Evolutionary conservation across 2,329 filamentous ascomycete species (phyloP), one percentile per base, ranked within the genome.

Genomic region (Fusarium ambrosium): DNA sequence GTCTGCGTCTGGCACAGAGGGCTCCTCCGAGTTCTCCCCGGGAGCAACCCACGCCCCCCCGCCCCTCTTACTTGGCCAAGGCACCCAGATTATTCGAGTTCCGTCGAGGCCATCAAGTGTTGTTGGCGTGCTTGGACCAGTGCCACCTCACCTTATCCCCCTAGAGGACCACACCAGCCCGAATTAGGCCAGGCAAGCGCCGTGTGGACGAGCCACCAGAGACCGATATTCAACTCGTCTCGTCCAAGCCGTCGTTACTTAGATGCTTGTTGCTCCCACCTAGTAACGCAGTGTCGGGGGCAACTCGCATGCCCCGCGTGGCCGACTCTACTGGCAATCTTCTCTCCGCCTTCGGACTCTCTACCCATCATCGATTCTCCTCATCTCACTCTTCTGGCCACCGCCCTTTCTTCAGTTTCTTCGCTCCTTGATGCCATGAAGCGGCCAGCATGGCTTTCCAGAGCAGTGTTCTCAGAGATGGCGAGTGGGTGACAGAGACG

Each of bases 401-500:
- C 37, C 36, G 45, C 18, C 62, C 32, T 58, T 56, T 55, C 34
- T 45, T 51, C 20, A 61, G 24, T 27, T 11, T 27, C 43, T 45
- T 36, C 34, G 59, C 48, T 65, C 6, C 48, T 67, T 70, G 58
- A 68, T 81, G 74, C 59, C 75, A 79, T 77, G 77, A 72, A 61
- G 41, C 63, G 56, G 68, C 56, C 65, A 80, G 14, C 43, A 85
- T 85, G 84, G 82, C 87, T 64, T 86, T 91, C 68, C 88, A 91
- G 77, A 88, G 87, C 39, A 89, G 86, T 71, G 84, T 90, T 70
- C 79, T 90, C 27, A 84, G 87, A 70, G 83, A 89, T 76, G 89
- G 89, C 70, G 82, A 86, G 79, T 91, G 89, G 89, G 87, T 90
- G 39, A 87, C 87, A n/a, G 83, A 87, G 75, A 89, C 84, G 1